Evolutionary conservation across 2,329 filamentous ascomycete species (phyloP), one percentile per base, ranked within the genome.

Genomic region (Orbilia oligospora): DNA sequence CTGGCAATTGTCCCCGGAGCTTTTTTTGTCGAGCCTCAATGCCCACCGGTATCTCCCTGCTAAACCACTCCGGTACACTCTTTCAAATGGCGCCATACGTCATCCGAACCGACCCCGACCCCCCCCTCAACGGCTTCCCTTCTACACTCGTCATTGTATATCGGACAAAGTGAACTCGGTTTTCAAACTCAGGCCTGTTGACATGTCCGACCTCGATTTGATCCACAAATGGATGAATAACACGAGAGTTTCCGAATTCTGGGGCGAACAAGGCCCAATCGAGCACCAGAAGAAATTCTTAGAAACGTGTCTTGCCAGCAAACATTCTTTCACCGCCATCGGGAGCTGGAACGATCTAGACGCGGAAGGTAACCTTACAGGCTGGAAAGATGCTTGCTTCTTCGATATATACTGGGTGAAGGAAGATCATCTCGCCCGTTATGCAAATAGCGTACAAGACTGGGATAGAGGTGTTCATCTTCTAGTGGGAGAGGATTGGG

Each of bases 371-470:
- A 53, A 67, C 44, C 64, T 73, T 18, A 79, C 70, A 0, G 24
- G n/a, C 3, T 80, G 80, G 76, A 64, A 63, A 68, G 65, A 80
- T 68, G 41, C 69, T 41, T 96, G 94, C 0, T 99, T 97, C 84
- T 97, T 99, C 83, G 96, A 99, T 86, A 88, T 99, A 38, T 99
- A 99, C 85, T 99, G 96, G 95, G 93, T 96, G 2, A 97, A 97
- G 83, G 96, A 99, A 83, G 96, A 98, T 83, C 86, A 87, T 0
- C 84, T 99, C 0, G 93, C 93, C 0, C 88, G 87, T 58, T 87
- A 93, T 80, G 90, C 83, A 0, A 88, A 88, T 22, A 88, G 89
- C 2, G 89, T 90, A 0, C 89, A 88, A 6, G 92, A 97, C 82
- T 98, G 92, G 85, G 95, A 98, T 82, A 88, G 96, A 5, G 96